Conservation (phyloP, 2,329 filamentous ascomycete species). For the Trichoderma citrinoviride region DNA sequence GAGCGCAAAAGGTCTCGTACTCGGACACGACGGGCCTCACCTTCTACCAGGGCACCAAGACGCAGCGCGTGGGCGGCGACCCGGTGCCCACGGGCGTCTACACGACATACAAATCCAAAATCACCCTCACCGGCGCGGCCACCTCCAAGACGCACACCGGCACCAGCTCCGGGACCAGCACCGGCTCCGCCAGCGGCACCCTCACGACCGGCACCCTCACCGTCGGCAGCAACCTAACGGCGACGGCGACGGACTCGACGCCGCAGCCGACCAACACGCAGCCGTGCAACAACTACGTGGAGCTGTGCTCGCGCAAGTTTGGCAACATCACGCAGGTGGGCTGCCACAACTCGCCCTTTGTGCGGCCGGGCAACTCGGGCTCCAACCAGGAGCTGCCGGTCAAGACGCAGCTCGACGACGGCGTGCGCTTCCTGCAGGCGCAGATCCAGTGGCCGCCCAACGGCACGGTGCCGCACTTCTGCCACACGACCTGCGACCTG, state of each 20-base stretch:
- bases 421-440: constrained; percentile 62
- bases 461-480: constrained; percentile 63
- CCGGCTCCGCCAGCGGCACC: constrained; percentile 31
- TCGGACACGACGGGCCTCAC: constrained; percentile 36
- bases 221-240: constrained; percentile 40
- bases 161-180: constrained; percentile 3
- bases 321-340: constrained; percentile 77
- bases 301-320: constrained; percentile 74
- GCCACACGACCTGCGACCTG: constrained; percentile 79
- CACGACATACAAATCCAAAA: constrained; percentile 42
- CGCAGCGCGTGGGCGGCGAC: constrained; percentile 38
- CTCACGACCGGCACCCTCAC: constrained; percentile 43
- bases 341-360: constrained; percentile 80
- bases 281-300: constrained; percentile 75
- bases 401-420: constrained; percentile 72
- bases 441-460: constrained; percentile 60
- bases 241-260: constrained; percentile 37
- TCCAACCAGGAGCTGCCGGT: constrained; percentile 72
- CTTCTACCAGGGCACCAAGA: constrained; percentile 40
- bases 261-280: constrained; percentile 63
- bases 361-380: constrained; percentile 65
- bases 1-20: constrained; percentile 33
- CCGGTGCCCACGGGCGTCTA: constrained; percentile 45
- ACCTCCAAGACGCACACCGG: constrained; percentile 15
- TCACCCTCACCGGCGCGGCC: constrained; percentile 39